Evolutionary conservation across 2,329 filamentous ascomycete species (phyloP), one percentile per base, ranked within the genome.

Genomic region (Drechslerella dactyloides): DNA sequence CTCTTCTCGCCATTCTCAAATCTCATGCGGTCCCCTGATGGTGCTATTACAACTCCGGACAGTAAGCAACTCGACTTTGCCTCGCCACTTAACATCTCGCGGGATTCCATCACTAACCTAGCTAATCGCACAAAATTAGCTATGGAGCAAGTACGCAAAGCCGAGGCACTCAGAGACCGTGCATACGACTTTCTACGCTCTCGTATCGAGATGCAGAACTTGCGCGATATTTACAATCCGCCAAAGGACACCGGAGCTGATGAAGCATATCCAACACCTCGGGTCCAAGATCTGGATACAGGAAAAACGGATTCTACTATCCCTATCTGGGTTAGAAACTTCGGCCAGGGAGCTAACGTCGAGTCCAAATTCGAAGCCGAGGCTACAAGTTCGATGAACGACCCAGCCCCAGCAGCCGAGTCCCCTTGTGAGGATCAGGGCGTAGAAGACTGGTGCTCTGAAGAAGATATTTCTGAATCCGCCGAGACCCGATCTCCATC

Each of bases 91-190:
- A 60, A 17, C 40, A 33, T 72, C 17, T 72, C 60, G 59, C 55
- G 68, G 40, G 68, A 65, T 51, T 60, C 60, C 21, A 65, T 72
- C 50, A 53, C 60, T 72, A 72, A 72, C 46, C 48, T 72, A 50
- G 68, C 68, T 33, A 65, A 72, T 57, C 68, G 68, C 51, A 72
- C 68, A 51, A 65, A 72, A 72, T 46, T 72, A 72, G 68, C 68
- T 24, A 72, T 72, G 68, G 68, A 72, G 60, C 68, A 72, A 65
- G 51, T 72, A 35, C 60, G 68, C 40, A 72, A 61, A 57, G 68
- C 68, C 17, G 68, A 65, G 56, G 68, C 60, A 1, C 50, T 72
- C 40, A 64, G 68, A 44, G 68, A 72, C n/a, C 68, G 68, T 7
- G 68, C 68, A 6, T 50, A 64, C 19, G 60, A 64, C 35, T 72